Conservation (phyloP, 371 early-diverging fungal species). For the Mortierella sp. region DNA sequence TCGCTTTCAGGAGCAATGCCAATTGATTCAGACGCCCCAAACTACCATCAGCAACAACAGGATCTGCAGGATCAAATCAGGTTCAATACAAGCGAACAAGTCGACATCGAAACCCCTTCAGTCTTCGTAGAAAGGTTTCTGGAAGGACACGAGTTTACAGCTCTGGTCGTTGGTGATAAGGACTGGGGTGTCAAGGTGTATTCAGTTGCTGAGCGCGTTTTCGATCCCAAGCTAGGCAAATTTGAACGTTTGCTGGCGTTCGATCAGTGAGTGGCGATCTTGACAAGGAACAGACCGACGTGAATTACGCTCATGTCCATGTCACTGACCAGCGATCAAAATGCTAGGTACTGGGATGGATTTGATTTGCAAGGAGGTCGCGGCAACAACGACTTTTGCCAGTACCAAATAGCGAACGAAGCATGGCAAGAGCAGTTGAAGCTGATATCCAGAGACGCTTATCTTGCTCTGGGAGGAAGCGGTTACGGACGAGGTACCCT, state of each 20-base stretch:
- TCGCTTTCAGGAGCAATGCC: neutral
- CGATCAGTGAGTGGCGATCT: slow-evolving; percentile 53
- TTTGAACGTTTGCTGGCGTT: slow-evolving; percentile 59
- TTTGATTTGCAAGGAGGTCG: slow-evolving; percentile 55
- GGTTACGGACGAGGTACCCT: slow-evolving; percentile 58
- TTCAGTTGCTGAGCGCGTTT: slow-evolving; percentile 60
- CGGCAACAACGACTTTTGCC: slow-evolving; percentile 49
- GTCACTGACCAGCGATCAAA: too few species aligned
- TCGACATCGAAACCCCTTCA: slow-evolving; percentile 38
- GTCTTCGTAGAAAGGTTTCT: slow-evolving; percentile 61
- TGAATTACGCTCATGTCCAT: too few species aligned
- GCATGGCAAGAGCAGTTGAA: slow-evolving; percentile 54
- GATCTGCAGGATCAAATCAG: too few species aligned
- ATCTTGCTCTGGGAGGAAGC: slow-evolving; percentile 43
- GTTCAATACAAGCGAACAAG: slow-evolving; percentile 1
- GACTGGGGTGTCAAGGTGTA: slow-evolving; percentile 54
- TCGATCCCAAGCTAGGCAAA: slow-evolving; percentile 46
- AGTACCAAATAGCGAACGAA: slow-evolving; percentile 52
- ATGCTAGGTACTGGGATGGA: slow-evolving; percentile 59
- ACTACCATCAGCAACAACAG: too few species aligned
- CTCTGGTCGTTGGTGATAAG: slow-evolving; percentile 55
- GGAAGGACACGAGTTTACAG: slow-evolving; percentile 62
- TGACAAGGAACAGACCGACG: too few species aligned
- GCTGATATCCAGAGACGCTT: slow-evolving; percentile 43
- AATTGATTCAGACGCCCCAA: too few species aligned